phyloP scores from a whole-genome alignment of 805 yeast genomes.

The Ogataea naganishii region DNA sequence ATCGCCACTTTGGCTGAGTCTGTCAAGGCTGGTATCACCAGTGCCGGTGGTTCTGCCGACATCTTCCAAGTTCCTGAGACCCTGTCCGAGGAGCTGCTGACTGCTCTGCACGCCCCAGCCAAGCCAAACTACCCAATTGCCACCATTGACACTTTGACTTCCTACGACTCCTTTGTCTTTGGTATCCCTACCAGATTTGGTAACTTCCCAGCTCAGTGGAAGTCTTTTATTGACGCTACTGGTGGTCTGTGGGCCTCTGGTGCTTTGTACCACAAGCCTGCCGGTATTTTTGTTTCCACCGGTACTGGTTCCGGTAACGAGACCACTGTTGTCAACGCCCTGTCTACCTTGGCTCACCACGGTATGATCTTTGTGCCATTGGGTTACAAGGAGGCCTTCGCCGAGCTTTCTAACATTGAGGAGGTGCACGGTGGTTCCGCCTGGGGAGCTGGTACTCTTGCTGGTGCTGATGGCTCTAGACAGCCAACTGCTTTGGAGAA shows the following conservation, averaged over 20 bases:
- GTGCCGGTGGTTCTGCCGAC: constrained; percentile 62
- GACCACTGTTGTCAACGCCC: constrained; percentile 47
- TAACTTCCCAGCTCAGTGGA: constrained; percentile 67
- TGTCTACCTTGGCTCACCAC: constrained; percentile 62
- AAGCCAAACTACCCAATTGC: constrained; percentile 53
- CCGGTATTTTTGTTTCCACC: constrained; percentile 63
- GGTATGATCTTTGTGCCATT: constrained; percentile 73
- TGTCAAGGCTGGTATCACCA: constrained; percentile 58
- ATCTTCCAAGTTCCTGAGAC: constrained; percentile 81
- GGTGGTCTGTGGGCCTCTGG: constrained; percentile 74
- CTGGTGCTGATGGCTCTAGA: constrained; percentile 72
- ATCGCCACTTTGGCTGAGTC: constrained; percentile 60
- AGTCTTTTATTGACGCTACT: constrained; percentile 67
- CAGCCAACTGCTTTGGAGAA: constrained; percentile 55
- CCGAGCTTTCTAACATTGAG: constrained; percentile 43
- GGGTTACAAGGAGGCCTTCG: constrained; percentile 57
- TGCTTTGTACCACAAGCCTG: constrained; percentile 62
- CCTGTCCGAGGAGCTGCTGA: constrained; percentile 50
- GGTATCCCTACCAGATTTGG: constrained; percentile 82
- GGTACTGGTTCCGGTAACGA: constrained; percentile 77
- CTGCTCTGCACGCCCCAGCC: constrained; percentile 56
- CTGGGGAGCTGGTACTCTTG: constrained; percentile 82
- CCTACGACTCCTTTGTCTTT: constrained; percentile 67
- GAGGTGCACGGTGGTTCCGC: constrained; percentile 79
- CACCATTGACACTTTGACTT: constrained; percentile 41